These are phyloP conservation scores for Jaapia argillacea DNA, from an alignment of 768 basidiomycete genomes.

Conservation along the genomic window DNA sequence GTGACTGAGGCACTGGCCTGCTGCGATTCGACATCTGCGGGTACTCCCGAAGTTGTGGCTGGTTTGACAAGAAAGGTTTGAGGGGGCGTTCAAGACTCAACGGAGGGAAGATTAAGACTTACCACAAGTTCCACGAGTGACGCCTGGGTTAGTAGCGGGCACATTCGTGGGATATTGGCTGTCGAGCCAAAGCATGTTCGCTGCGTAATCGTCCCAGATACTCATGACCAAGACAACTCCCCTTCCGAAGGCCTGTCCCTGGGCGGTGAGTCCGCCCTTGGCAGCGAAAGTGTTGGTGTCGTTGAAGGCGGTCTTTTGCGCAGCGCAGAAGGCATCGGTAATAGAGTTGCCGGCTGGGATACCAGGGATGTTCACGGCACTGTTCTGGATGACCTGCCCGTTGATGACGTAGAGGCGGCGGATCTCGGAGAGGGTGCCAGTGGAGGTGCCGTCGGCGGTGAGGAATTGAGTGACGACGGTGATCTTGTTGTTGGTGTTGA, in stretches of 20 bases:
- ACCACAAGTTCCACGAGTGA: conserved; percentile 3
- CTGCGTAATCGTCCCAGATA: too few species aligned
- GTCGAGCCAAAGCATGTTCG: conserved; percentile 47
- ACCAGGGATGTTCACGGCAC: conserved; percentile 33
- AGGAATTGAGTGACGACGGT: too few species aligned
- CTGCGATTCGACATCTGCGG: conserved; percentile 1
- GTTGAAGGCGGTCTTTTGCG: conserved; percentile 33
- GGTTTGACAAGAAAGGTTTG: too few species aligned
- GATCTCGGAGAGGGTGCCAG: too few species aligned
- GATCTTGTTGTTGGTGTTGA: conserved; percentile 41
- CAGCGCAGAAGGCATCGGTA: too few species aligned
- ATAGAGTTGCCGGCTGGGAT: too few species aligned
- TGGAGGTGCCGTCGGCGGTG: too few species aligned
- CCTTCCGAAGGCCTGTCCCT: conserved; percentile 26
- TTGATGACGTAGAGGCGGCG: conserved; percentile 47
- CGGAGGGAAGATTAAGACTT: too few species aligned
- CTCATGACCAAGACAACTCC: conserved; percentile 45
- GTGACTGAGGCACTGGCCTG: too few species aligned
- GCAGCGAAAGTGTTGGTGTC: conserved; percentile 31
- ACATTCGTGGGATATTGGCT: too few species aligned
- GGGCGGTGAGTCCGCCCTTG: conserved; percentile 28
- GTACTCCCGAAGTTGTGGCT: conserved; percentile 2
- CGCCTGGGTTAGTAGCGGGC: too few species aligned
- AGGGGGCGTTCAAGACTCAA: too few species aligned
- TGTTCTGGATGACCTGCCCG: conserved; percentile 41